A percentile compares a stretch with the other conserved stretches of the same genome.
phyloP scores from a whole-genome alignment of 164 flowering plant genomes.

The Pachysandra terminalis region DNA sequence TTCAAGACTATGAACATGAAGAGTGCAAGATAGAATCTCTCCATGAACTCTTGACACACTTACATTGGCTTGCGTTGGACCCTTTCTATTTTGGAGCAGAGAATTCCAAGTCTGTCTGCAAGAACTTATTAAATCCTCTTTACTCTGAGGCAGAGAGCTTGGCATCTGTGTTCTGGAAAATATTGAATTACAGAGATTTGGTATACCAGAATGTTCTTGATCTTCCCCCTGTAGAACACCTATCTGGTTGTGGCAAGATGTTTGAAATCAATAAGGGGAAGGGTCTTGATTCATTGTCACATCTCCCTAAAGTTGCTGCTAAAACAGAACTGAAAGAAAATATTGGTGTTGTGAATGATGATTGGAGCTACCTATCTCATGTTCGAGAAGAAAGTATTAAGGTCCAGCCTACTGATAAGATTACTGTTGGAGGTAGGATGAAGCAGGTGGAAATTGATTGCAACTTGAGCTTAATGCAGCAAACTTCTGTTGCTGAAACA shows the following conservation, averaged over 20 bases:
- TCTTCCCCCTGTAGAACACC: not conserved
- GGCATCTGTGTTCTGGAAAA: not conserved
- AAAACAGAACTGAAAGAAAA: not conserved
- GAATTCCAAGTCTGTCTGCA: slow-evolving; percentile 2
- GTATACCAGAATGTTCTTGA: slow-evolving; percentile 4
- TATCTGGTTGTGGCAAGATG: not conserved
- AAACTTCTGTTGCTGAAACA: slow-evolving; percentile 5
- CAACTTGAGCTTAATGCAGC: not conserved
- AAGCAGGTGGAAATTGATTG: slow-evolving; percentile 5
- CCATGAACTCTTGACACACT: slow-evolving; percentile 13
- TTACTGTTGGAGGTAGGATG: not conserved
- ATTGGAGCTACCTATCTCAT: not conserved
- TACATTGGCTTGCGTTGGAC: slow-evolving; percentile 29
- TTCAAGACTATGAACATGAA: not conserved
- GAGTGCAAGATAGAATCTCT: slow-evolving; percentile 2
- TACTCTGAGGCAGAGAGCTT: not conserved
- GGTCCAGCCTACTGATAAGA: not conserved
- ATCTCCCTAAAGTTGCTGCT: not conserved
- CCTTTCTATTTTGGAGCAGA: slow-evolving; percentile 19
- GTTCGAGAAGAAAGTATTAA: not conserved
- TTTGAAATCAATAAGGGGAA: not conserved
- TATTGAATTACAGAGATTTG: slow-evolving; percentile 18
- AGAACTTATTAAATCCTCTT: not conserved
- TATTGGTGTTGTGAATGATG: not conserved
- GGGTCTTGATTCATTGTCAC: not conserved